Evolutionary conservation across 441 rosid genomes (phyloP).

Genomic region (Cnidoscolus chayamansa): DNA sequence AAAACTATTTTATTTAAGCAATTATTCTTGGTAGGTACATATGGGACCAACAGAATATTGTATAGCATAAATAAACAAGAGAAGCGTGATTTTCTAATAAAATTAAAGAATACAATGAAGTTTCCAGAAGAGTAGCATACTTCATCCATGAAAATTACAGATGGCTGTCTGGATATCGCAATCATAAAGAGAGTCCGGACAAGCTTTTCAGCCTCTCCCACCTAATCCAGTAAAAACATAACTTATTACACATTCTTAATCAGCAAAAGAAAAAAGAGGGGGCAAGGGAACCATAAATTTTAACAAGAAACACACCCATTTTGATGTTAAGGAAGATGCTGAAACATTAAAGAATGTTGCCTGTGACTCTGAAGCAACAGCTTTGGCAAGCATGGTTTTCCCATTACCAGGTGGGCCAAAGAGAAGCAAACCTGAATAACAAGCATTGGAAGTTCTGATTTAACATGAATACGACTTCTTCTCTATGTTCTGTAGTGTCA

Average conservation of each 20-base stretch:
- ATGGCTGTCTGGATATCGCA: slow-evolving; percentile 88
- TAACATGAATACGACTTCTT: slow-evolving; percentile 8
- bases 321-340: slow-evolving; percentile 89
- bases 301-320: slow-evolving; percentile 62
- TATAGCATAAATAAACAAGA: slow-evolving; percentile 11
- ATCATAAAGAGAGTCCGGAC: slow-evolving; percentile 83
- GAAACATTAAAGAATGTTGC: slow-evolving; percentile 95
- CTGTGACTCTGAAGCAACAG: slow-evolving; percentile 91
- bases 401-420: slow-evolving; percentile 99
- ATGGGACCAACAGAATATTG: neutral
- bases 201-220: slow-evolving; percentile 95
- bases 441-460: slow-evolving; percentile 10
- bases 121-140: slow-evolving; percentile 41
- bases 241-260: slow-evolving; percentile 5
- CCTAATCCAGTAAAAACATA: slow-evolving; percentile 43
- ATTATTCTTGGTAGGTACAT: neutral
- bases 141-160: slow-evolving; percentile 92
- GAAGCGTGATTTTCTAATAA: neutral
- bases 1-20: neutral
- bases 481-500: slow-evolving; percentile 1
- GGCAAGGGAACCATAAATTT: neutral
- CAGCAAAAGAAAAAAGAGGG: neutral
- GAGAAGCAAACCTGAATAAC: slow-evolving; percentile 69
- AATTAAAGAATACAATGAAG: slow-evolving; percentile 14
- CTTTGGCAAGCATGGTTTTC: slow-evolving; percentile 97